Conservation (phyloP, 306 rosid genomes). For the Luffa aegyptiaca region DNA sequence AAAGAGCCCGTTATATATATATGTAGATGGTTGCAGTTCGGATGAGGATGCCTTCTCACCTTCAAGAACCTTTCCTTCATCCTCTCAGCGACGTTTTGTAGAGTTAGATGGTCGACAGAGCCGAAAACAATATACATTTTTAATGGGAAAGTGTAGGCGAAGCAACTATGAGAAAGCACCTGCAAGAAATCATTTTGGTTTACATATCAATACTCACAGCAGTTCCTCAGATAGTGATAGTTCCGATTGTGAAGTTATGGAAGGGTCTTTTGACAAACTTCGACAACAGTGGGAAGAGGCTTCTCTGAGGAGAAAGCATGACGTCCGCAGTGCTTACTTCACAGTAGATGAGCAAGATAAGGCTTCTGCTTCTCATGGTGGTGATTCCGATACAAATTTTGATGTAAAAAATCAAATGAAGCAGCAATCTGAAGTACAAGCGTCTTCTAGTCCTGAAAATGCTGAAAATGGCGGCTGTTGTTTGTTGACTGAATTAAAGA, state of each 20-base stretch:
- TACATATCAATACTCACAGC: slow-evolving; percentile 19
- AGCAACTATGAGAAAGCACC: slow-evolving; percentile 22
- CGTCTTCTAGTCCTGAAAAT: slow-evolving; percentile 33
- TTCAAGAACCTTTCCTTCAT: slow-evolving; percentile 27
- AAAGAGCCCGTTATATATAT: slow-evolving; percentile 30
- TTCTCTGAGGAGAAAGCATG: slow-evolving; percentile 45
- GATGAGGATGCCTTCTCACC: slow-evolving; percentile 79
- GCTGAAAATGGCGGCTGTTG: background rate
- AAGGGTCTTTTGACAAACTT: slow-evolving; percentile 28
- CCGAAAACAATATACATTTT: slow-evolving; percentile 25
- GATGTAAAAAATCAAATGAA: slow-evolving; percentile 24
- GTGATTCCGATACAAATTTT: slow-evolving; percentile 15
- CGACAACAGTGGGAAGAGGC: slow-evolving; percentile 70
- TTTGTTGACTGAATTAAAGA: background rate
- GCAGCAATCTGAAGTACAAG: slow-evolving; percentile 25
- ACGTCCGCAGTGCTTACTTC: slow-evolving; percentile 19
- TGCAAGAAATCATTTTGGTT: slow-evolving; percentile 40
- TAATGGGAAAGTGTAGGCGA: slow-evolving; percentile 27
- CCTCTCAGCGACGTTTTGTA: slow-evolving; percentile 11
- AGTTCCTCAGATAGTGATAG: slow-evolving; percentile 55
- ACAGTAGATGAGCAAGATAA: slow-evolving; percentile 35
- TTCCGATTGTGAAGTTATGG: slow-evolving; percentile 74
- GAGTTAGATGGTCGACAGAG: slow-evolving; percentile 29
- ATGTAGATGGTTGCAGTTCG: slow-evolving; percentile 51
- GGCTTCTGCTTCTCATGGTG: slow-evolving; percentile 43